phyloP scores from a whole-genome alignment of 2,329 filamentous ascomycete species.

The Fusarium sp. region DNA sequence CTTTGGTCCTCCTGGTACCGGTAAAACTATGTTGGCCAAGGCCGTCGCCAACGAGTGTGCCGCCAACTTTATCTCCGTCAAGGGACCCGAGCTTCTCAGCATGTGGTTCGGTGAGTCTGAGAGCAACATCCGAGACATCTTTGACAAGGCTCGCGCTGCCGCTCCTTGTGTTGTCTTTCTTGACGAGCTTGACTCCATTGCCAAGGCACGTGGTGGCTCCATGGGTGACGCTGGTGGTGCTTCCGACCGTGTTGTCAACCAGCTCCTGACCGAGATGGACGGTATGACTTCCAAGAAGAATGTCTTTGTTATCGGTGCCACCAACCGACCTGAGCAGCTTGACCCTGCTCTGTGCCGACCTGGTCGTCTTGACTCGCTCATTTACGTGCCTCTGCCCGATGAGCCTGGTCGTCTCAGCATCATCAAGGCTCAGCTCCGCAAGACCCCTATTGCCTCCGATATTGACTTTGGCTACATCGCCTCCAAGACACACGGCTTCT shows the following conservation, averaged over 20 bases:
- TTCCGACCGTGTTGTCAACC: constrained; percentile 99
- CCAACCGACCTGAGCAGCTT: constrained; percentile 98
- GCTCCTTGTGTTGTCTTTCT: constrained; percentile 99
- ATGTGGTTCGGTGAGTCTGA: constrained; percentile 99
- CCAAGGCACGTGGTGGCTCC: constrained; percentile 98
- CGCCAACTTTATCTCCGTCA: constrained; percentile 99
- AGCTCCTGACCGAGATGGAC: constrained; percentile 99
- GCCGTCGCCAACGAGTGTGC: constrained; percentile 99
- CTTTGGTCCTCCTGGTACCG: constrained; percentile 98
- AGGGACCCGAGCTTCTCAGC: constrained; percentile 96
- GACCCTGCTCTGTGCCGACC: constrained; percentile 98
- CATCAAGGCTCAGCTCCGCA: constrained; percentile 95
- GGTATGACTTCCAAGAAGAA: constrained; percentile 99
- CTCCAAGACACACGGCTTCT: constrained; percentile 98
- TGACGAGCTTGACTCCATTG: constrained; percentile 98
- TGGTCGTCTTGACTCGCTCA: constrained; percentile 97
- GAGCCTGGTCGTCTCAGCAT: constrained; percentile 90
- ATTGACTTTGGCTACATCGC: constrained; percentile 94
- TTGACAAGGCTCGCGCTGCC: constrained; percentile 98
- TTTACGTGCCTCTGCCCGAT: constrained; percentile 97
- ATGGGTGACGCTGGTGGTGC: constrained; percentile 96
- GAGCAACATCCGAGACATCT: constrained; percentile 99
- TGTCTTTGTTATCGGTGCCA: constrained; percentile 98
- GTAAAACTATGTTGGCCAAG: constrained; percentile 99
- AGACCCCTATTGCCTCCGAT: constrained; percentile 91